Base-by-base conservation (phyloP, 1,284 basidiomycete genomes). In the Apiotrichum laibachii region DNA sequence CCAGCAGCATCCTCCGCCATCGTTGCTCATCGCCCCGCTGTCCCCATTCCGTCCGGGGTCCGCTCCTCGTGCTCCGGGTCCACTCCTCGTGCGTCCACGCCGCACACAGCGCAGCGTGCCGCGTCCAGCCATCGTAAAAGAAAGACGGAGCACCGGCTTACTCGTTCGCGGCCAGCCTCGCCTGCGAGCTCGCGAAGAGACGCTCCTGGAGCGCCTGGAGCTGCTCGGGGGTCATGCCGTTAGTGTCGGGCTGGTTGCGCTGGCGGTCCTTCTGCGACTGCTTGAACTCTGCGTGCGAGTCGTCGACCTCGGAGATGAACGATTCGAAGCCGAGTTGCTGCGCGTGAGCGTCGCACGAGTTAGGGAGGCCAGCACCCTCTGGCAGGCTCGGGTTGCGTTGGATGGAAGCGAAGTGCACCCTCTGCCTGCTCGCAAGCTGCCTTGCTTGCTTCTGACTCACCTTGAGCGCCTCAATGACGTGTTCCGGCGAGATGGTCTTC, bases 401-500 rank as follows among this genome's bases (percentile, higher is more conserved):
- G n/a, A n/a, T n/a, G n/a, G n/a, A n/a, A n/a, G n/a, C n/a, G n/a
- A n/a, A n/a, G n/a, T n/a, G n/a, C n/a, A n/a, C n/a, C n/a, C n/a
- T n/a, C n/a, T n/a, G n/a, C n/a, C n/a, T 35, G 34, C 13, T 35
- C 13, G 8, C 34, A 13, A 35, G 34, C 34, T 35, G 34, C 42
- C 16, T 19, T n/a, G 15, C 18, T 5, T n/a, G 18, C 13, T 8
- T 19, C 19, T 13, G 11, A 12, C 83, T 50, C 59, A 92, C 92
- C 81, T 92, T 91, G 53, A 99, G 81, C 7, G 95, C 96, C 40
- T 85, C 82, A 46, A 97, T 88, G 50, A 99, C 94, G 73, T 99
- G 95, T 72, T 99, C 95, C 2, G 96, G 95, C 5, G 93, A 91
- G 68, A 99, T 99, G 0, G 95, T 99, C 82, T 99, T 99, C 82